Percentiles rank a stretch among this genome's conserved stretches.
Evolutionary conservation across 2,329 filamentous ascomycete species (phyloP).

Genomic region (Fusarium bactridioides): DNA sequence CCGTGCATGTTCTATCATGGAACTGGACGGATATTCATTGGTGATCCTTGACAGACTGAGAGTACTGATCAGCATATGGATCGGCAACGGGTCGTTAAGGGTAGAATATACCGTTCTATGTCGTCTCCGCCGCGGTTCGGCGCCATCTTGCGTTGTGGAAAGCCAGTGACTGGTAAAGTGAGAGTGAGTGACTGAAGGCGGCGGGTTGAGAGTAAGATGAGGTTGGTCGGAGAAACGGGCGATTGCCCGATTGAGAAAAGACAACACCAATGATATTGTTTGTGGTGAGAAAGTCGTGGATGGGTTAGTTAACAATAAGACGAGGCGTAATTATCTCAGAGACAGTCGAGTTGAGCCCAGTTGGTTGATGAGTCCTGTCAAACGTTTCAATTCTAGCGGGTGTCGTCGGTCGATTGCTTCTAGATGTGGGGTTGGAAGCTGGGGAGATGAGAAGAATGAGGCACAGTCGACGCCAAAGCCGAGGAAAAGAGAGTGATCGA

Average conservation of each 20-base stretch:
- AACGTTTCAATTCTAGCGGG: conserved; percentile 12
- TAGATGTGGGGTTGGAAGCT: conserved; percentile 30
- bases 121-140: conserved; percentile 39
- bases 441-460: conserved; percentile 13
- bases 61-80: conserved; percentile 26
- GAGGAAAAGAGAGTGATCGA: neutral
- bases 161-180: neutral
- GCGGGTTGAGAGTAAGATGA: neutral
- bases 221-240: neutral
- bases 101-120: conserved; percentile 38
- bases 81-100: neutral
- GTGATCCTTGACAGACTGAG: conserved; percentile 35
- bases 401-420: conserved; percentile 29
- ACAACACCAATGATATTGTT: neutral
- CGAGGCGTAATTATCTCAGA: neutral
- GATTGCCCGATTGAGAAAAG: neutral
- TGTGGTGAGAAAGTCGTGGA: no score
- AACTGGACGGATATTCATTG: conserved; percentile 41
- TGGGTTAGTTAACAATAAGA: neutral
- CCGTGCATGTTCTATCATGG: conserved; percentile 49
- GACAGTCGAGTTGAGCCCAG: conserved; percentile 8
- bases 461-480: conserved; percentile 13
- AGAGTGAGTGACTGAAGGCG: neutral
- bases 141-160: conserved; percentile 27
- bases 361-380: neutral